Conservation (phyloP, 148 eudicot genomes). For the Heliamphora exappendiculata region DNA sequence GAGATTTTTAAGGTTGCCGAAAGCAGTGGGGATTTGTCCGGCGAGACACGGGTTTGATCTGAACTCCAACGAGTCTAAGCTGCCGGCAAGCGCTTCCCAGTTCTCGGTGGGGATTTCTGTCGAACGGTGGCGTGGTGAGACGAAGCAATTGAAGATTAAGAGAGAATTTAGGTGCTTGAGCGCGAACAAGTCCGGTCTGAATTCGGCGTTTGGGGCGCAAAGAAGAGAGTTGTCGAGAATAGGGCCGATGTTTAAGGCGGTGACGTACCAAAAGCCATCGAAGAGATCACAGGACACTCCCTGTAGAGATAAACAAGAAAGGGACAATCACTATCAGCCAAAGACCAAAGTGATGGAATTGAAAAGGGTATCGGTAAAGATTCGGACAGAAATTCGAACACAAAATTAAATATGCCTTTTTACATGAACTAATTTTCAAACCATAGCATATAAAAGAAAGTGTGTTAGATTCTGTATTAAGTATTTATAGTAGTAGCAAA, state of each 20-base stretch:
- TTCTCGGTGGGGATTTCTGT: slow-evolving; percentile 37
- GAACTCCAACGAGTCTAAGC: slow-evolving; percentile 64
- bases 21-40: slow-evolving; percentile 46
- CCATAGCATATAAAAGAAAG: too few species aligned
- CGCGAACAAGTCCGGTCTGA: slow-evolving; percentile 50
- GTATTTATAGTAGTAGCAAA: too few species aligned
- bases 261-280: slow-evolving; percentile 81
- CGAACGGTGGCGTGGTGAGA: slow-evolving; percentile 23
- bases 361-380: neutral
- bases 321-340: neutral
- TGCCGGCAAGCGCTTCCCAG: slow-evolving; percentile 46
- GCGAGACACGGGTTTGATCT: slow-evolving; percentile 64
- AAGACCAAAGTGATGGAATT: too few species aligned
- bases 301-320: slow-evolving; percentile 33
- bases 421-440: too few species aligned
- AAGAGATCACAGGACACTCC: slow-evolving; percentile 87
- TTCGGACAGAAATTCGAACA: neutral
- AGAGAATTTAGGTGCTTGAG: slow-evolving; percentile 60
- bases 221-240: slow-evolving; percentile 72
- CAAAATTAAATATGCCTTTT: too few species aligned
- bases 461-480: too few species aligned
- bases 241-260: slow-evolving; percentile 68
- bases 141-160: slow-evolving; percentile 68
- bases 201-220: slow-evolving; percentile 46
- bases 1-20: slow-evolving; percentile 51